A percentile compares a stretch with the other conserved stretches of the same genome.
Conservation (phyloP, 371 early-diverging fungal genomes). For the Mortierella sp. region DNA sequence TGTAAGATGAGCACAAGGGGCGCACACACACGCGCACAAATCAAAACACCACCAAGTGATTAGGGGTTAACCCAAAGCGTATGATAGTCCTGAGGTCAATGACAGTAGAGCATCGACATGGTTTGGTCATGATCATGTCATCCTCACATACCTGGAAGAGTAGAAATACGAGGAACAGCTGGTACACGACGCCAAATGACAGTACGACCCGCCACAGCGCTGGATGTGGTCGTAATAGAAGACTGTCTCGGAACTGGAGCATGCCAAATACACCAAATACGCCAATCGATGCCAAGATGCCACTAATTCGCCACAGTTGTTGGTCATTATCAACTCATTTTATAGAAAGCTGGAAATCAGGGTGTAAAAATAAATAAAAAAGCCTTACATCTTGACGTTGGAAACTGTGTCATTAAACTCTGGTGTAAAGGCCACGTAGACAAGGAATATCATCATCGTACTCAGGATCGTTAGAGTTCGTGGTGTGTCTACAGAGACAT, state of each 20-base stretch:
- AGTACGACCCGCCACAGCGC: constrained; percentile 95
- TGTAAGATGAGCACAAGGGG: background rate
- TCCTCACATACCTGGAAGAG: constrained; percentile 83
- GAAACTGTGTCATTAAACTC: constrained; percentile 51
- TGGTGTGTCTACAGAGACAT: constrained; percentile 44
- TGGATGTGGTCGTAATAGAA: constrained; percentile 95
- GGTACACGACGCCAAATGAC: constrained; percentile 86
- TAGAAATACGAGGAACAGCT: constrained; percentile 87
- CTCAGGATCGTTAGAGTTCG: constrained; percentile 48
- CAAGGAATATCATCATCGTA: constrained; percentile 41
- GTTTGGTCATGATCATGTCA: background rate
- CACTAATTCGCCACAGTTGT: background rate
- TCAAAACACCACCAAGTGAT: background rate
- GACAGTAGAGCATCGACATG: background rate
- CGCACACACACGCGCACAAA: background rate
- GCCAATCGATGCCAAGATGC: constrained; percentile 57
- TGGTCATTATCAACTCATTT: background rate
- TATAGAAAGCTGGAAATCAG: too few species aligned
- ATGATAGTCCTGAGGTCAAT: background rate
- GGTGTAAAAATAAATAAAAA: background rate
- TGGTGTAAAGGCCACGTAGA: constrained; percentile 56
- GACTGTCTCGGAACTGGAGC: constrained; percentile 92
- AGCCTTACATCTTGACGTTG: constrained; percentile 55
- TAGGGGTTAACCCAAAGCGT: background rate
- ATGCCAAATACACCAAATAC: constrained; percentile 87